Percentiles rank a stretch among this genome's conserved stretches.
phyloP scores from a whole-genome alignment of 257 asterid species.

The Solanum bulbocastanum region DNA sequence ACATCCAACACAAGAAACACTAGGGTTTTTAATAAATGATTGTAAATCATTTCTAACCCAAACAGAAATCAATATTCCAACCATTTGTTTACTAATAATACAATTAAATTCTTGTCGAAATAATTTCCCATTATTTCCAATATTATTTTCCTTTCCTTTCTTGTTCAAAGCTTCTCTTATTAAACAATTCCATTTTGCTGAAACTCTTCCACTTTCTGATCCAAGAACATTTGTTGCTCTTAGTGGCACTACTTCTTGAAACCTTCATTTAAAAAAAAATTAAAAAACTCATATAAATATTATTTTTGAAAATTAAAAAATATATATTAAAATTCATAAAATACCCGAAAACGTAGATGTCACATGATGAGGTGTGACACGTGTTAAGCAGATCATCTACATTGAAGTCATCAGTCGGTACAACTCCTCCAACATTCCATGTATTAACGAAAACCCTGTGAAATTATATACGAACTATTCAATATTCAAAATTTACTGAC shows the following conservation, averaged over 20 bases:
- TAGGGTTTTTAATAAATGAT: conserved; percentile 30
- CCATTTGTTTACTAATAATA: conserved; percentile 62
- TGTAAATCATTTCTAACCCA: conserved; percentile 49
- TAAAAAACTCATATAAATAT: neutral
- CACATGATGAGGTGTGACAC: conserved; percentile 12
- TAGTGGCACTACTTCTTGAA: conserved; percentile 70
- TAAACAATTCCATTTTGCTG: conserved; percentile 43
- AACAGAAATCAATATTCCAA: conserved; percentile 48
- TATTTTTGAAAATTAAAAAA: neutral
- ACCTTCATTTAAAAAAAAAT: conserved; percentile 11
- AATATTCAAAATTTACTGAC: neutral
- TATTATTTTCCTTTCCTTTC: conserved; percentile 1
- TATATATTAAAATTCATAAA: neutral
- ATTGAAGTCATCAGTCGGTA: conserved; percentile 24
- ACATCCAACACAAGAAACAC: conserved; percentile 60
- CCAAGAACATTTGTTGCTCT: conserved; percentile 38
- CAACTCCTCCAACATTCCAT: conserved; percentile 39
- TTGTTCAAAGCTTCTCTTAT: conserved; percentile 32
- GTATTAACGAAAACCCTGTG: conserved; percentile 34
- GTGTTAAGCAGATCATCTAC: conserved; percentile 26
- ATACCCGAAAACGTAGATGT: conserved; percentile 34
- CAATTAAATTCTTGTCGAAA: conserved; percentile 22
- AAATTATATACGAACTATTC: neutral
- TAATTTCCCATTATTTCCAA: neutral
- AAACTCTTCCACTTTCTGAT: conserved; percentile 23